Conservation (phyloP, 257 asterid species). For the Scutellaria minor region DNA sequence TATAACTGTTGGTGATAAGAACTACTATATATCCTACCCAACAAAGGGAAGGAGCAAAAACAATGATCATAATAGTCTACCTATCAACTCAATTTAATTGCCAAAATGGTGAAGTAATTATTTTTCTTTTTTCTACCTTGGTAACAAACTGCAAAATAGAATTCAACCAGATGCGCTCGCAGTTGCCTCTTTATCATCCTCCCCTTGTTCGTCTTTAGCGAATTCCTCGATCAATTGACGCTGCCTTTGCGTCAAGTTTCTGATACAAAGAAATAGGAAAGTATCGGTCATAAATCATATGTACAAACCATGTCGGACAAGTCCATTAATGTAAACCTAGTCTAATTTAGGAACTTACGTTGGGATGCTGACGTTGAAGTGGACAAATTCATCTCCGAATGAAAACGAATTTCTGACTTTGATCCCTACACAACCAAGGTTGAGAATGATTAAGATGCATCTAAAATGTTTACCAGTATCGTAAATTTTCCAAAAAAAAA, state of each 20-base stretch:
- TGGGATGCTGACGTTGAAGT: conserved; percentile 92
- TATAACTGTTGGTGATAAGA: not conserved
- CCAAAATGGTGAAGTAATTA: conserved; percentile 7
- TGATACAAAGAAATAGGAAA: conserved; percentile 31
- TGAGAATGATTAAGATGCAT: not conserved
- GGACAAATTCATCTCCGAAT: conserved; percentile 86
- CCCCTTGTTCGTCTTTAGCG: conserved; percentile 69
- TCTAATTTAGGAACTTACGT: conserved; percentile 53
- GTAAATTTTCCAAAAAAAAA: not conserved
- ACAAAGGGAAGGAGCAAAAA: not conserved
- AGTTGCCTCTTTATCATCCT: conserved; percentile 54
- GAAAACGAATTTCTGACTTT: conserved; percentile 72
- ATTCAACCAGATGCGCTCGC: conserved; percentile 58
- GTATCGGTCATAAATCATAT: not conserved
- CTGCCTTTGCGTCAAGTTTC: conserved; percentile 73
- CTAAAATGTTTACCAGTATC: not conserved
- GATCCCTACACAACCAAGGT: conserved; percentile 63
- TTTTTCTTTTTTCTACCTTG: not conserved
- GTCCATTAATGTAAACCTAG: not conserved
- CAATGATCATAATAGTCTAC: not conserved
- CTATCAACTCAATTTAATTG: not conserved
- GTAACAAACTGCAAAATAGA: not conserved
- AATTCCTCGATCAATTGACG: conserved; percentile 76
- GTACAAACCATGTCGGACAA: not conserved
- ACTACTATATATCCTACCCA: conserved; percentile 20